Conservation (phyloP, 2,329 filamentous ascomycete species). For the Coniochaeta prunicola region DNA sequence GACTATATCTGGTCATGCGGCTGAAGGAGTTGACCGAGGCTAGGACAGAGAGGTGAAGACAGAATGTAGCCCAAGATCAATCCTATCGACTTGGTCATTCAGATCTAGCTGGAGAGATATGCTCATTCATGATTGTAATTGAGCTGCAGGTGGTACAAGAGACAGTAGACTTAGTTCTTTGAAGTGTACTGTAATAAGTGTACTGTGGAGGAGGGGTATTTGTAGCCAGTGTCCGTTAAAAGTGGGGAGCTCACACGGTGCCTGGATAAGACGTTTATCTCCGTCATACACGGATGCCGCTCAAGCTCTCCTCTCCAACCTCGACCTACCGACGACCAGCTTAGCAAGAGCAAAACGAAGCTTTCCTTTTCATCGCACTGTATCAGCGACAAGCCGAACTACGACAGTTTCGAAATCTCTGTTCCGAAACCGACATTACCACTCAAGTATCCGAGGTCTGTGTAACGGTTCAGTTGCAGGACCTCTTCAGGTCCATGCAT, state of each 20-base stretch:
- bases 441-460: slow-evolving; percentile 4
- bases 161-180: too few relatives aligned
- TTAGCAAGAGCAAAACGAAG: not conserved
- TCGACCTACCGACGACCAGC: not conserved
- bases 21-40: too few relatives aligned
- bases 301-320: not conserved
- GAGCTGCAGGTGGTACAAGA: too few relatives aligned
- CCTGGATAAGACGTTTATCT: not conserved
- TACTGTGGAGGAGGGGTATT: too few relatives aligned
- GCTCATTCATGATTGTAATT: too few relatives aligned
- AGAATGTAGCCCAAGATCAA: too few relatives aligned
- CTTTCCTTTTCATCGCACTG: not conserved
- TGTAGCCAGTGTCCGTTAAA: too few relatives aligned
- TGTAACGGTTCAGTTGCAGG: slow-evolving; percentile 7
- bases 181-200: too few relatives aligned
- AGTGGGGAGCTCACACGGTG: not conserved
- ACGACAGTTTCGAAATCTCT: not conserved
- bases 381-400: not conserved
- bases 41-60: too few relatives aligned
- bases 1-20: too few relatives aligned
- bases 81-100: too few relatives aligned
- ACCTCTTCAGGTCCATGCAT: slow-evolving; percentile 15
- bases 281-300: not conserved
- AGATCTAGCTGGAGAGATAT: too few relatives aligned
- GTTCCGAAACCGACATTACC: not conserved